Conservation (phyloP, 768 basidiomycete species). For the Amanita inopinata region DNA sequence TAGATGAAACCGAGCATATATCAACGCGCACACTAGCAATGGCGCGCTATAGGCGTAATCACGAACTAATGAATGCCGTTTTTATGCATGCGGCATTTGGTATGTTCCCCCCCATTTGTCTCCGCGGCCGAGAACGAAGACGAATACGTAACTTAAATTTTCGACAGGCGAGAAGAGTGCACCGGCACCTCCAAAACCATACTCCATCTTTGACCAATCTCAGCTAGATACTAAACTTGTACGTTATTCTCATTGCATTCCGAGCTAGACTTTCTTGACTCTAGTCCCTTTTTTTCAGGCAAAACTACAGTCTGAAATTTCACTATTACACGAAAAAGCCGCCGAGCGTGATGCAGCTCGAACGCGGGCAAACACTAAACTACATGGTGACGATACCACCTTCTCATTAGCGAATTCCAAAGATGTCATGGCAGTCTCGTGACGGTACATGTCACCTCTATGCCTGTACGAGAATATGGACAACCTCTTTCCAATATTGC, state of each 20-base stretch:
- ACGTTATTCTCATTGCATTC: slow-evolving; percentile 15
- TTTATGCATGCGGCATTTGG: slow-evolving; percentile 69
- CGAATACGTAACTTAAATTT: too few relatives aligned
- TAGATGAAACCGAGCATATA: slow-evolving; percentile 61
- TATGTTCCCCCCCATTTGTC: slow-evolving; percentile 13
- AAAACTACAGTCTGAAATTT: slow-evolving; percentile 51
- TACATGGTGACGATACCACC: not conserved
- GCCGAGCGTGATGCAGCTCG: slow-evolving; percentile 29
- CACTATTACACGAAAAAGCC: slow-evolving; percentile 38
- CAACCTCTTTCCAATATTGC: not conserved
- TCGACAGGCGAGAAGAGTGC: slow-evolving; percentile 32
- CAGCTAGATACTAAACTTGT: slow-evolving; percentile 52
- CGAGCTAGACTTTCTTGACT: not conserved
- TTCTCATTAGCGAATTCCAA: slow-evolving; percentile 14
- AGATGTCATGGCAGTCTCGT: slow-evolving; percentile 13
- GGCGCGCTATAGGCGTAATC: slow-evolving; percentile 68
- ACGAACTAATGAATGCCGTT: slow-evolving; percentile 78
- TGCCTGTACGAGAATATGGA: not conserved
- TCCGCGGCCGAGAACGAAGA: too few relatives aligned
- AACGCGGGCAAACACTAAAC: not conserved
- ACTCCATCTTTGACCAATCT: slow-evolving; percentile 48
- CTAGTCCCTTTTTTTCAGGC: slow-evolving; percentile 29
- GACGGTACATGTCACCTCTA: not conserved
- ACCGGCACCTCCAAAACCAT: slow-evolving; percentile 33
- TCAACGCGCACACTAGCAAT: slow-evolving; percentile 65